Evolutionary conservation across 768 basidiomycete species (phyloP).

Genomic region (Amanita muscaria): DNA sequence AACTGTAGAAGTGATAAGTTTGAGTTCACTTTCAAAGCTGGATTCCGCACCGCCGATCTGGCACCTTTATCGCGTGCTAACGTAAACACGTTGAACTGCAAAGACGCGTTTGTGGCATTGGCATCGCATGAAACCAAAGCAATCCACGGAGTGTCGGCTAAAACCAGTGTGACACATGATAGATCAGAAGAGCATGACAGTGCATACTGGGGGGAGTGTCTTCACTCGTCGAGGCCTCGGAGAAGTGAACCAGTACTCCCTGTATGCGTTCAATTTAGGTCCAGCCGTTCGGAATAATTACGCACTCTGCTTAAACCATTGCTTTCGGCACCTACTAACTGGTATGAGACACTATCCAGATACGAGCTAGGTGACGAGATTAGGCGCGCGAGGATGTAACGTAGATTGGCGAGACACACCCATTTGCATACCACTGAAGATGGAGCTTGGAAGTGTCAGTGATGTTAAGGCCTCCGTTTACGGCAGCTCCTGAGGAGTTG

Average conservation of each 20-base stretch:
- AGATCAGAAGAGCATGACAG: slow-evolving; percentile 2
- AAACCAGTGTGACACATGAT: slow-evolving; percentile 8
- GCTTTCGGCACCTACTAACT: slow-evolving; percentile 43
- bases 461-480: slow-evolving; percentile 37
- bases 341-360: slow-evolving; percentile 48
- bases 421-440: slow-evolving; percentile 52
- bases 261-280: slow-evolving; percentile 20
- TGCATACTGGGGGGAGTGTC: slow-evolving; percentile 40
- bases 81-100: slow-evolving; percentile 70
- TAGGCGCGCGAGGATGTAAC: slow-evolving; percentile 4
- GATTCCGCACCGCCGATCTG: slow-evolving; percentile 55
- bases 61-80: slow-evolving; percentile 74
- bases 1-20: slow-evolving; percentile 34
- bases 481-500: slow-evolving; percentile 46
- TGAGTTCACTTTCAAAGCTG: not conserved
- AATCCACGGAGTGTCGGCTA: slow-evolving; percentile 82
- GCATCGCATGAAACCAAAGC: slow-evolving; percentile 79
- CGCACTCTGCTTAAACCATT: slow-evolving; percentile 47
- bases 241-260: slow-evolving; percentile 83
- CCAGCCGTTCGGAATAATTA: not conserved
- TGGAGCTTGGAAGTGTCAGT: slow-evolving; percentile 51
- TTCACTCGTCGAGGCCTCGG: slow-evolving; percentile 45
- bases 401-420: slow-evolving; percentile 22
- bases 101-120: slow-evolving; percentile 59
- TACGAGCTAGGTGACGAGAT: slow-evolving; percentile 31